These are phyloP conservation scores for Hypomontagnella submonticulosa DNA, from an alignment of 495 filamentous ascomycete genomes.

Conservation along the genomic window DNA sequence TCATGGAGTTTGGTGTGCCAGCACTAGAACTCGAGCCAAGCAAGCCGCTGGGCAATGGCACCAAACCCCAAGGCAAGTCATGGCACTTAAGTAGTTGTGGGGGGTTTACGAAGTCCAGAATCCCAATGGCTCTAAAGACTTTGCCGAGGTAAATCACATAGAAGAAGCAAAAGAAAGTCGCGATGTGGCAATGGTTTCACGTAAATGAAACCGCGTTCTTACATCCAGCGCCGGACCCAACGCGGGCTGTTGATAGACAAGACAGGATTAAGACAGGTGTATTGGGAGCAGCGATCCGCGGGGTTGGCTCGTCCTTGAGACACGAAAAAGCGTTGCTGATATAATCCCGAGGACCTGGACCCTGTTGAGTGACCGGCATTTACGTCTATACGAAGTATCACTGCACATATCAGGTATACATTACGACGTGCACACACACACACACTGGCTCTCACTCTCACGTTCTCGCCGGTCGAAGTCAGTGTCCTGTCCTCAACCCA, in stretches of 20 bases:
- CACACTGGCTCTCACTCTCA: background rate
- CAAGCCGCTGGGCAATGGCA: background rate
- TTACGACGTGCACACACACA: background rate
- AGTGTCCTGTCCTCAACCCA: conserved; percentile 5
- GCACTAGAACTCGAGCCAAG: background rate
- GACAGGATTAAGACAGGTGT: conserved; percentile 6
- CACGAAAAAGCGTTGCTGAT: conserved; percentile 29
- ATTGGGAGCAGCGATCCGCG: conserved; percentile 25
- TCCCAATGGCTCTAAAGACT: conserved; percentile 3
- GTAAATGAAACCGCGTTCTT: conserved; percentile 21
- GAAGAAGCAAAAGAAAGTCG: conserved; percentile 16
- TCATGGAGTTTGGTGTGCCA: background rate
- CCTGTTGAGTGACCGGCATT: conserved; percentile 22
- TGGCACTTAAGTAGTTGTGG: conserved; percentile 24
- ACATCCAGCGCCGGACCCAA: conserved; percentile 10
- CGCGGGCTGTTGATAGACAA: conserved; percentile 12
- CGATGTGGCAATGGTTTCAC: conserved; percentile 28
- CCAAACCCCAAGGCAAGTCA: background rate
- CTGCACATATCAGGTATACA: background rate
- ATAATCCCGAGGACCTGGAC: conserved; percentile 34
- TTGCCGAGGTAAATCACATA: conserved; percentile 3
- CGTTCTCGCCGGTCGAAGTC: conserved; percentile 19
- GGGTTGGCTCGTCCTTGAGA: conserved; percentile 29
- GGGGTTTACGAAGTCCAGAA: conserved; percentile 32
- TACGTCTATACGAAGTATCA: conserved; percentile 11